Conservation (phyloP, 495 filamentous ascomycete species). For the Clavariopsis aquatica region DNA sequence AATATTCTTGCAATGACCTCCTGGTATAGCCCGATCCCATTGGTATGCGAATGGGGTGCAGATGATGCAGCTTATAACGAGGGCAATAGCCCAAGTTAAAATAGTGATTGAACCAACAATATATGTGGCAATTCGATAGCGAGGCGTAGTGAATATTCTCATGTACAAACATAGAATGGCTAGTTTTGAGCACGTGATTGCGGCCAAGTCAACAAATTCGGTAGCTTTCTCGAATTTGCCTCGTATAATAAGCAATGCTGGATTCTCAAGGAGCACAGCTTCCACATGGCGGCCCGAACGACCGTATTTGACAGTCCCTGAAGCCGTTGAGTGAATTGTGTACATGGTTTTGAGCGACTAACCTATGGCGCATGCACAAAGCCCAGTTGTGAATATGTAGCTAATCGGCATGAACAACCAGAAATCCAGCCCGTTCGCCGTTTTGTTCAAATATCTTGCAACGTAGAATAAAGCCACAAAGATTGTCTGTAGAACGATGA, state of each 20-base stretch:
- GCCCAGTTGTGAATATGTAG: conserved; percentile 3
- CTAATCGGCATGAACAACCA: conserved; percentile 13
- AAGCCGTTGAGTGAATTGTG: not conserved
- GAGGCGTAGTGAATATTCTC: conserved; percentile 12
- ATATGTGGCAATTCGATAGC: conserved; percentile 1
- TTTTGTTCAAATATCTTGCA: not conserved
- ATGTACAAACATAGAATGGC: conserved; percentile 17
- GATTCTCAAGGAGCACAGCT: not conserved
- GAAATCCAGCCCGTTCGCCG: conserved; percentile 1
- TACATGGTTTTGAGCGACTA: not conserved
- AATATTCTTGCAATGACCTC: no score
- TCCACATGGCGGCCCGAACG: conserved; percentile 4
- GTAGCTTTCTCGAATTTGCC: conserved; percentile 2
- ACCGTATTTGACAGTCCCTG: conserved; percentile 14
- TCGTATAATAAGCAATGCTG: not conserved
- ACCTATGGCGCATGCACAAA: not conserved
- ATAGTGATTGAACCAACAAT: conserved; percentile 5
- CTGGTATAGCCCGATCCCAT: conserved; percentile 16
- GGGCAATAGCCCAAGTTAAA: conserved; percentile 15
- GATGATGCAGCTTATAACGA: conserved; percentile 13
- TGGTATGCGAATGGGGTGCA: conserved; percentile 14
- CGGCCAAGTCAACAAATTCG: not conserved
- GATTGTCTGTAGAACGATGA: not conserved
- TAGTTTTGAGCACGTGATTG: conserved; percentile 11
- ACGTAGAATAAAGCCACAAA: conserved; percentile 3